phyloP scores from a whole-genome alignment of 2,329 filamentous ascomycete genomes.

The Ophiostoma fasciatum region DNA sequence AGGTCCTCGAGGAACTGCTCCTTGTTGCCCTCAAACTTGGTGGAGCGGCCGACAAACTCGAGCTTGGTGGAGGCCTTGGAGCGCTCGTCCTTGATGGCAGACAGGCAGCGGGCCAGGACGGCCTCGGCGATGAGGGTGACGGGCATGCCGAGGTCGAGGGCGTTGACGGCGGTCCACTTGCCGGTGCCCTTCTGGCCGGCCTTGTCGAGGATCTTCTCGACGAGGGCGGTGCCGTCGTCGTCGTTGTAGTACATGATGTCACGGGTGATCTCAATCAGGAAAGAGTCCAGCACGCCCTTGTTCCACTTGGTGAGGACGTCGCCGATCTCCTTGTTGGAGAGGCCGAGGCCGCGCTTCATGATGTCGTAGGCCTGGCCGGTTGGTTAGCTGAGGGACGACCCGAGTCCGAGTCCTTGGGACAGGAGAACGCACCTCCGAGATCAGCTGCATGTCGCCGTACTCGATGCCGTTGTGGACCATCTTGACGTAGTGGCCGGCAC shows the following conservation, averaged over 20 bases:
- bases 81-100: conserved; percentile 89
- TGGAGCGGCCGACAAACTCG: conserved; percentile 54
- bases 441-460: conserved; percentile 99
- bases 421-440: conserved; percentile 67
- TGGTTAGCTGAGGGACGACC: neutral
- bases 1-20: conserved; percentile 90
- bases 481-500: conserved; percentile 99
- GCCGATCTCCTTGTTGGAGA: conserved; percentile 87
- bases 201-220: conserved; percentile 98
- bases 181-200: conserved; percentile 98
- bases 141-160: conserved; percentile 94
- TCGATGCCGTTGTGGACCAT: conserved; percentile 99
- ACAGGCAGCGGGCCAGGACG: conserved; percentile 88
- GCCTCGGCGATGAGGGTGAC: conserved; percentile 96
- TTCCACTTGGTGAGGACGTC: conserved; percentile 95
- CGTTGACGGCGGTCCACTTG: conserved; percentile 99
- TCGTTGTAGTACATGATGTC: conserved; percentile 99
- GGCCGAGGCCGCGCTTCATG: conserved; percentile 92
- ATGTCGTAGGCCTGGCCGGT: conserved; percentile 80
- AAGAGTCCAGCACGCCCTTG: conserved; percentile 94
- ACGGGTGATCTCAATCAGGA: conserved; percentile 97
- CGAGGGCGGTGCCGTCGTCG: conserved; percentile 74
- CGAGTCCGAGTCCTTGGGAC: neutral
- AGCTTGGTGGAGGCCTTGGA: conserved; percentile 66
- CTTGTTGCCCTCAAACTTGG: conserved; percentile 79